Evolutionary conservation across 2,329 filamentous ascomycete species (phyloP).

Genomic region (Allantophomopsis lycopodina): DNA sequence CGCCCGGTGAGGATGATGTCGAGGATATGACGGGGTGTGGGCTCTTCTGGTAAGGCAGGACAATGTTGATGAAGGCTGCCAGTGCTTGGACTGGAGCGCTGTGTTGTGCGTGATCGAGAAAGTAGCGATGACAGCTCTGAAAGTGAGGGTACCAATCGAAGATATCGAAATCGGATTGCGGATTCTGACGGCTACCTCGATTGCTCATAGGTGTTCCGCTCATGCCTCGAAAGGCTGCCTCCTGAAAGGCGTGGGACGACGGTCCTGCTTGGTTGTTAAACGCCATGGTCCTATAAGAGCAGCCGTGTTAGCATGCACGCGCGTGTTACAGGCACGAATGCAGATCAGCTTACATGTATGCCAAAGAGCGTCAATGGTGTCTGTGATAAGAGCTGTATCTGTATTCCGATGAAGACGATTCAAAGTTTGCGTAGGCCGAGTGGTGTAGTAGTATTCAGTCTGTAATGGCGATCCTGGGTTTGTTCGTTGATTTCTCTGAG

Average conservation of each 20-base stretch:
- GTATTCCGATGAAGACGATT: no score
- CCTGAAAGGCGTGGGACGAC: not conserved
- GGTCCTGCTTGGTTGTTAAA: constrained; percentile 1
- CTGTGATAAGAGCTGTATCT: no score
- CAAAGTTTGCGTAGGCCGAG: no score
- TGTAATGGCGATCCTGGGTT: no score
- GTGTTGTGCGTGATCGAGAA: constrained; percentile 83
- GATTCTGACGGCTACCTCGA: not conserved
- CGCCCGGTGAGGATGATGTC: constrained; percentile 20
- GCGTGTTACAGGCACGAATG: no score
- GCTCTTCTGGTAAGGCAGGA: constrained; percentile 67
- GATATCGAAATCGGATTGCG: constrained; percentile 46
- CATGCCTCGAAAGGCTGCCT: not conserved
- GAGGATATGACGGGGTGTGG: constrained; percentile 29
- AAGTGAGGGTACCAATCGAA: constrained; percentile 90
- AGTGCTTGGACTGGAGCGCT: constrained; percentile 72
- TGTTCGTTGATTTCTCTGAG: no score
- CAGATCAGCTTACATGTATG: no score
- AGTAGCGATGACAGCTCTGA: constrained; percentile 81
- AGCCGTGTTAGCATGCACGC: no score
- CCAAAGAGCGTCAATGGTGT: no score
- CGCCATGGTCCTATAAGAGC: not conserved
- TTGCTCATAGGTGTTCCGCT: not conserved
- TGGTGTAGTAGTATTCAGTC: no score
- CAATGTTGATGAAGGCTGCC: constrained; percentile 84